Conservation (phyloP, 2,329 filamentous ascomycete genomes). For the Fusarium cicatricum region DNA sequence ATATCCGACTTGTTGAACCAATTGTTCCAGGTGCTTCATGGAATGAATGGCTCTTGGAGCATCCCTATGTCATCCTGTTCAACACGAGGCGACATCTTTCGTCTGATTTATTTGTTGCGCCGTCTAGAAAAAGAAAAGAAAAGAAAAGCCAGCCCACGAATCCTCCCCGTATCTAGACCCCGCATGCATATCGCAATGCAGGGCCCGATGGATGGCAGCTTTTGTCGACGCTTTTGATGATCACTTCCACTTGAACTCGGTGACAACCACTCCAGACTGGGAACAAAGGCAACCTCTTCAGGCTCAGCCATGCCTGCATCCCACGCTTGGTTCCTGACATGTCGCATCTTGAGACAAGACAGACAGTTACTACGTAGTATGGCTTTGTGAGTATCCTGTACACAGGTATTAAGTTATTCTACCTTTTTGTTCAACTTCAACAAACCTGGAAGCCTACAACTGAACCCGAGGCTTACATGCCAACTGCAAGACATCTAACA, state of each 20-base stretch:
- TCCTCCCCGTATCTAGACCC: conserved; percentile 14
- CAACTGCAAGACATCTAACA: too few species aligned
- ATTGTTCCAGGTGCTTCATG: not conserved
- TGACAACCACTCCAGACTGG: too few species aligned
- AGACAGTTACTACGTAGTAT: not conserved
- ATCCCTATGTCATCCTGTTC: not conserved
- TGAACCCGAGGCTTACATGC: too few species aligned
- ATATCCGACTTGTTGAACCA: too few species aligned
- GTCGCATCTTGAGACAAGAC: conserved; percentile 4
- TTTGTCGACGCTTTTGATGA: conserved; percentile 19
- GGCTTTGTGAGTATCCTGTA: too few species aligned
- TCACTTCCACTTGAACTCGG: conserved; percentile 21
- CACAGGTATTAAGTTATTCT: not conserved
- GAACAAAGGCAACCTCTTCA: too few species aligned
- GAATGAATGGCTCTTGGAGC: not conserved
- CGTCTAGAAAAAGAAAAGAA: conserved; percentile 16
- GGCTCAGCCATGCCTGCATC: conserved; percentile 4
- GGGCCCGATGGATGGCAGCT: too few species aligned
- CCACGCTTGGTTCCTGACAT: conserved; percentile 5
- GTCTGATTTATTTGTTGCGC: conserved; percentile 9
- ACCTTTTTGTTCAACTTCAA: too few species aligned
- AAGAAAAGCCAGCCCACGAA: too few species aligned
- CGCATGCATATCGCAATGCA: conserved; percentile 8
- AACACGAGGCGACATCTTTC: not conserved
- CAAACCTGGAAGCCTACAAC: too few species aligned